Conservation (phyloP, 2,329 filamentous ascomycete species). For the Trichoderma aggressivum region DNA sequence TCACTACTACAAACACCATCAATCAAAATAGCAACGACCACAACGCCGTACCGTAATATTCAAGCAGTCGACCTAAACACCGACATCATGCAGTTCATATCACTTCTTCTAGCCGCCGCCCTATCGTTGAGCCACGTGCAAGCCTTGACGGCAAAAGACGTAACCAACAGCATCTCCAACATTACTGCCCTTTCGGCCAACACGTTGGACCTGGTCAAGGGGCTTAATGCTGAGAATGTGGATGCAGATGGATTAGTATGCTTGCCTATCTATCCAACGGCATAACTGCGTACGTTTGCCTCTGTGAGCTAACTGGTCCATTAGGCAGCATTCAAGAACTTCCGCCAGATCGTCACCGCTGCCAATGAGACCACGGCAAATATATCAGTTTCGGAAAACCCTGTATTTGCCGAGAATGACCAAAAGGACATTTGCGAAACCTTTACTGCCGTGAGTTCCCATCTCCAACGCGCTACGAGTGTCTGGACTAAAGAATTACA, state of each 20-base stretch:
- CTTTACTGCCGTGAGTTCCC: background rate
- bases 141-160: background rate
- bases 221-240: background rate
- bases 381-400: background rate
- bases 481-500: background rate
- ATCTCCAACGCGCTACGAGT: background rate
- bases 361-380: background rate
- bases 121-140: background rate
- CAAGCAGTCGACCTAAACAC: background rate
- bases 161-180: background rate
- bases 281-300: background rate
- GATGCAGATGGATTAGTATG: background rate
- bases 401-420: background rate
- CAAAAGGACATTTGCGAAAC: background rate
- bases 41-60: background rate
- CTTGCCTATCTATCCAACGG: background rate
- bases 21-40: background rate
- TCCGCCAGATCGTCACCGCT: background rate
- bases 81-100: constrained; percentile 6
- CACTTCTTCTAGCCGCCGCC: background rate
- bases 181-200: background rate
- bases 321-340: background rate
- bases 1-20: background rate
- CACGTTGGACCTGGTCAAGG: background rate
- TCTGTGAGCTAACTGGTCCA: background rate